Evolutionary conservation across 2,329 filamentous ascomycete species (phyloP), one percentile per base, ranked within the genome.

Genomic region (Claviceps capensis): DNA sequence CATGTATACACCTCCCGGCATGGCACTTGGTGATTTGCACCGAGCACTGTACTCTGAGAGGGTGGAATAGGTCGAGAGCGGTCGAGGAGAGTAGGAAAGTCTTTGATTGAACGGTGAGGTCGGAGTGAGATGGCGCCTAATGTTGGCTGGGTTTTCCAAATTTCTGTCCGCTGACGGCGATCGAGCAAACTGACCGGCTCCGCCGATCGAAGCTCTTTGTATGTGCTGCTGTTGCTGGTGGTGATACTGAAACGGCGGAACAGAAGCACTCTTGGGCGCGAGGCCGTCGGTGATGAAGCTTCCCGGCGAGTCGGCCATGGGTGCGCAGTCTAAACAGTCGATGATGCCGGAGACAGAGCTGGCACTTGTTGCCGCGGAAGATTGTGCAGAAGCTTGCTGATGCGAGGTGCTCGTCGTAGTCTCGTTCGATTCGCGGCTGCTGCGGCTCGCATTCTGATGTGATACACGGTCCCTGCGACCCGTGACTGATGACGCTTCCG

Each of bases 11-110:
- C 67, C 67, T 16, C 68, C 67, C 5, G 68, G 65, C 62, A 63
- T 66, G 23, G 74, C 65, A 17, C 65, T 71, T 2, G 79, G 78
- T 14, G 80, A 83, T 37, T 84, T 80, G 37, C 83, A 82, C 50
- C 83, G 79, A 37, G 71, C 69, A 30, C 76, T 77, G 55, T 81
- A 69, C 47, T 95, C 88, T 16, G 86, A 88, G 47, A 78, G 78
- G 14, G 79, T 74, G 2, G 87, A 93, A 65, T 89, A 90, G 5
- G 83, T 74, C 13, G 90, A 95, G 23, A 76, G 76, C 5, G 89
- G 89, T 49, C 90, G 77, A 42, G 78, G 76, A 55, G 85, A 42
- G 78, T 76, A 56, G 85, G 64, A 14, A 79, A 80, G 54, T 61
- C 79, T 70, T 60, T 74, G 71, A 57, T 76, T 71, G 60, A 73